Percentiles rank a stretch among this genome's conserved stretches.
Evolutionary conservation across 78 protist species (phyloP).

Genomic region (Mastigamoeba balamuthi): DNA sequence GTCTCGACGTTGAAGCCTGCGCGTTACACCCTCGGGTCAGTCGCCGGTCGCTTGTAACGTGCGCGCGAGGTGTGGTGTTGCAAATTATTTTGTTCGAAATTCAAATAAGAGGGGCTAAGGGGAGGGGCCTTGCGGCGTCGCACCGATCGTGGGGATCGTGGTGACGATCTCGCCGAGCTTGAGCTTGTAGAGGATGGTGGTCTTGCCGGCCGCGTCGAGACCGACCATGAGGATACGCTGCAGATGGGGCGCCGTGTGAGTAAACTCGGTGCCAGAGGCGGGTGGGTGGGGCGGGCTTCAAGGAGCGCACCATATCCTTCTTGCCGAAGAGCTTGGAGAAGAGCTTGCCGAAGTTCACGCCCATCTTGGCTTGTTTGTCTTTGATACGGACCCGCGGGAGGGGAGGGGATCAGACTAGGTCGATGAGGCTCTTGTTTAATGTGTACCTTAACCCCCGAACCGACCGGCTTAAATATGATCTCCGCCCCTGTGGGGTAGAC

Average conservation of each 20-base stretch:
- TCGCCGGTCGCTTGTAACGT: too few species aligned
- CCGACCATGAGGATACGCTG: slow-evolving; percentile 94
- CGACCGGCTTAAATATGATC: too few species aligned
- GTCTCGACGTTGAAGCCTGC: too few species aligned
- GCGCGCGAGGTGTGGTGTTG: too few species aligned
- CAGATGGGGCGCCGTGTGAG: too few species aligned
- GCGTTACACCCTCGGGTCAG: too few species aligned
- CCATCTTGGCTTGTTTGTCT: slow-evolving; percentile 8
- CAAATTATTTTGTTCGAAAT: too few species aligned
- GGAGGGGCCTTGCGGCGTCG: too few species aligned
- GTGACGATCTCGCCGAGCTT: slow-evolving; percentile 34
- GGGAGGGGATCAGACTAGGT: background rate
- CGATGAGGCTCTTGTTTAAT: background rate
- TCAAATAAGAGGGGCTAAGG: too few species aligned
- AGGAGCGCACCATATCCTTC: slow-evolving; percentile 59
- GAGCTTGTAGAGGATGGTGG: slow-evolving; percentile 53
- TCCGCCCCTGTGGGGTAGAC: too few species aligned
- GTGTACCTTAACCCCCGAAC: background rate
- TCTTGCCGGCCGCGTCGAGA: slow-evolving; percentile 87
- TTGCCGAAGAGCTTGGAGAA: slow-evolving; percentile 38
- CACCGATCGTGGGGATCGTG: slow-evolving; percentile 63
- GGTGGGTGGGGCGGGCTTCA: too few species aligned
- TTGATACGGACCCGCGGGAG: background rate
- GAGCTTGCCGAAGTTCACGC: slow-evolving; percentile 13
- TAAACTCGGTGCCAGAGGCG: too few species aligned